phyloP scores from a whole-genome alignment of 805 yeast species.

The Ogataea minuta region DNA sequence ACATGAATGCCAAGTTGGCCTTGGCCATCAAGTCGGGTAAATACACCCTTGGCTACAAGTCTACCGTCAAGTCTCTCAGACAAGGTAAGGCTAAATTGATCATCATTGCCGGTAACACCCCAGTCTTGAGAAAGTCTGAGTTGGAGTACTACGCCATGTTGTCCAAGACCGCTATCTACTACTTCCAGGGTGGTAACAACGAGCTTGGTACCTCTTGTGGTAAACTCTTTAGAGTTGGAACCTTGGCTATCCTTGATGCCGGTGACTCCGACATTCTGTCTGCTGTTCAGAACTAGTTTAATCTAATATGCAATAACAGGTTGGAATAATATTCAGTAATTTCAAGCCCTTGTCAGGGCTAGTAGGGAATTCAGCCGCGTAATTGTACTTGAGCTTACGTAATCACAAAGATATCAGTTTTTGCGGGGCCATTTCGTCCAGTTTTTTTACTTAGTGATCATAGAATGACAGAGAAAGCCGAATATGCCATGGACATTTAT shows the following conservation, averaged over 20 bases:
- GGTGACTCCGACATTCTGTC: conserved; percentile 99
- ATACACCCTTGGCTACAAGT: conserved; percentile 99
- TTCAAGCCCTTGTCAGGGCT: too few relatives aligned
- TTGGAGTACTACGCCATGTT: conserved; percentile 99
- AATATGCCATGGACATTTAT: conserved; percentile 45
- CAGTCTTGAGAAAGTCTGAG: conserved; percentile 99
- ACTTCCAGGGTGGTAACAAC: conserved; percentile 99
- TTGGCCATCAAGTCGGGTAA: conserved; percentile 99
- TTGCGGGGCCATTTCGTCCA: conserved; percentile 11
- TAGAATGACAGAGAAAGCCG: conserved; percentile 5
- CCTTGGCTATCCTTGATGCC: conserved; percentile 91
- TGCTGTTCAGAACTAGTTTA: conserved; percentile 41
- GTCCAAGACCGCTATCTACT: conserved; percentile 95
- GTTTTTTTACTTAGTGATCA: conserved; percentile 1
- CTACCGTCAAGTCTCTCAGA: conserved; percentile 97
- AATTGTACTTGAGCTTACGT: background rate
- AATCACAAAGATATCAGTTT: background rate
- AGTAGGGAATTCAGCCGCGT: background rate
- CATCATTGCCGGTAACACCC: conserved; percentile 98
- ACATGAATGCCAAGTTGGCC: conserved; percentile 97
- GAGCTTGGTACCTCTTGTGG: conserved; percentile 99
- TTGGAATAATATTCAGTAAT: too few relatives aligned
- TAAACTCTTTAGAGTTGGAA: conserved; percentile 99
- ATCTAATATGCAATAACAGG: conserved; percentile 5
- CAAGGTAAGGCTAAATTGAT: conserved; percentile 98